Base-by-base conservation (phyloP, 208 protist genomes). In the Entamoeba moshkovskii region DNA sequence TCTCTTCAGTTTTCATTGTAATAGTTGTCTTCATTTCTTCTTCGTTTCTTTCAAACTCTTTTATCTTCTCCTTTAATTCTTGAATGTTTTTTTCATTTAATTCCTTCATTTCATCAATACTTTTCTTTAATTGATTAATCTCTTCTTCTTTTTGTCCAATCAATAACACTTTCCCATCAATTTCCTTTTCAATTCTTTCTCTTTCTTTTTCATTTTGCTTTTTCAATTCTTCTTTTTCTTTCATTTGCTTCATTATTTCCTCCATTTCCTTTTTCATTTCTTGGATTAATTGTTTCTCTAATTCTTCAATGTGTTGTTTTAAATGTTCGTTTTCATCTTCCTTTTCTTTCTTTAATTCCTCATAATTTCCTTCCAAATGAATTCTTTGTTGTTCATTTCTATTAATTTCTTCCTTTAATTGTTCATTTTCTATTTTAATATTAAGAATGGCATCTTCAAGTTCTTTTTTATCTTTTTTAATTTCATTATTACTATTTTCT, bases 161-260 rank as follows among this genome's bases (percentile, higher is more conserved):
- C 18, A 73, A 22, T 73, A 38, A 22, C 5, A 73, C 15, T 73
- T 38, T 73, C 18, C 18, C 59, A 93, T 44, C 5, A 33, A n/a
- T 29, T 16, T 66, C 18, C 22, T 4, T 93, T 33, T 93, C 11
- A 93, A 29, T 93, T 66, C 3, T 93, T 93, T 93, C 18, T 59
- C 18, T 93, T 33, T 33, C 3, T 93, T 93, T 16, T 29, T 93
- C 92, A 93, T 42, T 93, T 93, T 93, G 25, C 8, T 93, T 93
- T 93, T 93, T 92, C 46, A 92, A 8, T 6, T 52, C 45, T 16
- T 92, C 8, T 25, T 59, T 25, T 25, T 8, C 49, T 8, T 18
- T 18, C 49, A 59, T 25, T 8, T 25, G 13, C 18, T 18, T 25
- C 49, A 25, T 59, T 59, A 25, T 18, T 59, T 59, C 18, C 18